Evolutionary conservation across 169 alveolate species (phyloP), one percentile per base, ranked within the genome.

Genomic region (Prorocentrum cordatum): DNA sequence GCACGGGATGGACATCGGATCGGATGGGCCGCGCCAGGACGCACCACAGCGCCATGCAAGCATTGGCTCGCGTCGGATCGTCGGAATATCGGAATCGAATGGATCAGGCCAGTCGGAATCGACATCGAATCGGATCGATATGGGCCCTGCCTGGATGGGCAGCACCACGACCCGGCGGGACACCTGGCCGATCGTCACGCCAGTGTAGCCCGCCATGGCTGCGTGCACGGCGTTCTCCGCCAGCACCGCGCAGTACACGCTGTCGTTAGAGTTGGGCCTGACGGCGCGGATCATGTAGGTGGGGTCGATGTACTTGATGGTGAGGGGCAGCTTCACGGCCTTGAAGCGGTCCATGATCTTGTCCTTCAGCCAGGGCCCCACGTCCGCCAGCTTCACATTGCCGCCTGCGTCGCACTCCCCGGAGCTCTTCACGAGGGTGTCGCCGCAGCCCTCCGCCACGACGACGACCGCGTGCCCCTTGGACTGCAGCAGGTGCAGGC

Each of bases 391-490:
- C 36, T 80, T 80, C 50, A 61, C 61, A 50, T 61, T 62, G 66
- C 90, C 75, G 36, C 90, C 75, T 2, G 80, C 91, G 20, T 62
- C 91, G 9, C 80, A 36, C 35, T 64, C 83, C 26, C 75, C 91
- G 27, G 71, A 27, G 66, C 73, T 42, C 45, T 47, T 50, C 91
- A 83, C 20, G 26, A 93, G 88, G 24, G 92, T 70, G 35, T 92
- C 93, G 82, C 95, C 97, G 39, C 96, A 96, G 50, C 98, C 98
- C 87, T 96, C 98, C 14, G 97, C 96, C 7, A 96, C 97, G 3
- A 96, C 98, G 38, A 96, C 92, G 50, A 94, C 95, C 39, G 94
- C 92, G 75, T 93, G 94, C 24, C 93, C 93, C 68, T 94, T 92
- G 58, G 77, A 82, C 72, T 89, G 31, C 38, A 62, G n/a, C 42